Conservation (phyloP, 805 yeast species). For the Ogataea ramenticola region DNA sequence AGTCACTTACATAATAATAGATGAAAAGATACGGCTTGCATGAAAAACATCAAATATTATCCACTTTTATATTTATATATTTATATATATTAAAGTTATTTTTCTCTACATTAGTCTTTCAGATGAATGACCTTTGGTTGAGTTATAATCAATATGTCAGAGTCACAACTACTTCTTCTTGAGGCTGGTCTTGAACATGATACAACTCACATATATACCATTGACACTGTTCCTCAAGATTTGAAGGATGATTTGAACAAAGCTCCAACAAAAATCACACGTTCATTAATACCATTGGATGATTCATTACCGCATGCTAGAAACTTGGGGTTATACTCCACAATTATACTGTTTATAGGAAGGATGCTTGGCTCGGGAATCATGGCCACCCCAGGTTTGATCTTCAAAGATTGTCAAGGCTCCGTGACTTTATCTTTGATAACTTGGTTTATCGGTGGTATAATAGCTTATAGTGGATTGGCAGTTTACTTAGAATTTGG, state of each 20-base stretch:
- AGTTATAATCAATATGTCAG: background rate
- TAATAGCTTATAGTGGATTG: conserved; percentile 53
- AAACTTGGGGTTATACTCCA: conserved; percentile 50
- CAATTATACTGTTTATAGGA: conserved; percentile 51
- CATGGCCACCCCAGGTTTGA: conserved; percentile 58
- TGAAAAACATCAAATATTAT: background rate
- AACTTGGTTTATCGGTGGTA: conserved; percentile 53
- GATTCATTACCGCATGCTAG: conserved; percentile 9
- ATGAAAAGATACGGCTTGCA: no score
- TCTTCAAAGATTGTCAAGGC: conserved; percentile 54
- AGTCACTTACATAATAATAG: no score
- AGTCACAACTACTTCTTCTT: background rate
- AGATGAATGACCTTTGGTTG: no score
- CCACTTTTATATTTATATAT: background rate
- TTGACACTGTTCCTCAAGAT: background rate
- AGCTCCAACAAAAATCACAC: background rate
- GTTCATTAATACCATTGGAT: conserved; percentile 16
- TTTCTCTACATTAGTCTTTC: no score
- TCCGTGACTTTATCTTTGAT: conserved; percentile 46
- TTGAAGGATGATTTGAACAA: background rate
- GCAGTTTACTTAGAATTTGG: conserved; percentile 59
- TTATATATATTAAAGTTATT: no score
- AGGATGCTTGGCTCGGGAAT: conserved; percentile 67
- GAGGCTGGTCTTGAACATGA: background rate
- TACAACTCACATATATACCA: background rate